Evolutionary conservation across 257 asterid genomes (phyloP).

Genomic region (Craterostigma plantagineum): DNA sequence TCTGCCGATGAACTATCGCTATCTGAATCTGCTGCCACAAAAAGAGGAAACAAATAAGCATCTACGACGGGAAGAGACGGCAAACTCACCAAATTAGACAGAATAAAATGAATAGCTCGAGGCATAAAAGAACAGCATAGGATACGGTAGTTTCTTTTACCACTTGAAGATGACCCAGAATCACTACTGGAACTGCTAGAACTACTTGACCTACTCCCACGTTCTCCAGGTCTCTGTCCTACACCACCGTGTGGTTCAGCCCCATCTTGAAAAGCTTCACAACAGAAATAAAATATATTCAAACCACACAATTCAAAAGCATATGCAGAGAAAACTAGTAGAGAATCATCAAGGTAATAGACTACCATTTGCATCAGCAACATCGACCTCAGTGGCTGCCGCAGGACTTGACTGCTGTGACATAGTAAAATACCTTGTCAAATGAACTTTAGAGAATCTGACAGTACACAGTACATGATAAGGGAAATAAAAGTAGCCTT

Average conservation of each 20-base stretch:
- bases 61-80: background rate
- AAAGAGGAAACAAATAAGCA: background rate
- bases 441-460: background rate
- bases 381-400: too few species aligned
- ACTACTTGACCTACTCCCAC: constrained; percentile 57
- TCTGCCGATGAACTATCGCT: constrained; percentile 59
- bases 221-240: constrained; percentile 15
- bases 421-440: background rate
- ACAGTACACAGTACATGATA: background rate
- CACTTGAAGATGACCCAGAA: constrained; percentile 83
- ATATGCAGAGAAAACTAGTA: too few species aligned
- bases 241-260: constrained; percentile 18
- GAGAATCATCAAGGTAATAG: too few species aligned
- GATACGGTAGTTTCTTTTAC: constrained; percentile 17
- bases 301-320: too few species aligned
- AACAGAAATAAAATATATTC: background rate
- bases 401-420: too few species aligned
- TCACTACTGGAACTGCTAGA: constrained; percentile 92
- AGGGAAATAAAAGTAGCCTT: constrained; percentile 1
- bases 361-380: too few species aligned
- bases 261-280: constrained; percentile 23
- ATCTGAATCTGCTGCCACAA: constrained; percentile 45
- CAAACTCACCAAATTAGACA: background rate
- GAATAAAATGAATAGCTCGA: background rate
- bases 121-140: background rate